phyloP scores from a whole-genome alignment of 768 basidiomycete species.

The Ramaria sp. region DNA sequence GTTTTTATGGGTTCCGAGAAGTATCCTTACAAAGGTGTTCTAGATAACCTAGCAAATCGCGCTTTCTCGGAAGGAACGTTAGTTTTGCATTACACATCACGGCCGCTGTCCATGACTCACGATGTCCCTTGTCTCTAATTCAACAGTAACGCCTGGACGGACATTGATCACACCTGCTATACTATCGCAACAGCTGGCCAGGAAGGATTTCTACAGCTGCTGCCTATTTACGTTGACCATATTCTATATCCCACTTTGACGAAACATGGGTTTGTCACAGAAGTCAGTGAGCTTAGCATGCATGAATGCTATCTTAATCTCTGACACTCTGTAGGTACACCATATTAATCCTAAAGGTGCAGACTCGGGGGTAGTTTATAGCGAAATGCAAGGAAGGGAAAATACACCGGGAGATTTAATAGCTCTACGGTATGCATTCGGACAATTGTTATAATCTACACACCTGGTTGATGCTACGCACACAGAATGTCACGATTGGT shows the following conservation, averaged over 20 bases:
- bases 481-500: conserved; percentile 66
- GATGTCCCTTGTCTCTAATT: background rate
- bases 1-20: conserved; percentile 94
- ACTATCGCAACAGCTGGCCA: conserved; percentile 93
- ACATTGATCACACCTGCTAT: conserved; percentile 89
- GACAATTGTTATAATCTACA: background rate
- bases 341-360: conserved; percentile 87
- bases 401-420: conserved; percentile 89
- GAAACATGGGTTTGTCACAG: conserved; percentile 66
- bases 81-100: conserved; percentile 2
- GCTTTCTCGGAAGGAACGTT: conserved; percentile 79
- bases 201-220: conserved; percentile 77
- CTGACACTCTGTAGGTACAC: conserved; percentile 54
- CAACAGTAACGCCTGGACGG: conserved; percentile 83
- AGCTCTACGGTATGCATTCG: conserved; percentile 56
- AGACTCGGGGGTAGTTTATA: conserved; percentile 93
- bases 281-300: conserved; percentile 21
- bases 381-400: conserved; percentile 94
- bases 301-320: background rate
- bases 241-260: conserved; percentile 94
- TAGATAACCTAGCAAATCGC: conserved; percentile 91
- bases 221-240: conserved; percentile 91
- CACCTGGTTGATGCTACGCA: background rate
- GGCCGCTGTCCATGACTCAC: no score
- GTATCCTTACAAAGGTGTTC: conserved; percentile 92